Percentiles rank a stretch among this genome's conserved stretches.
phyloP scores from a whole-genome alignment of 306 rosid genomes.

The Elaeagnus macrophylla region DNA sequence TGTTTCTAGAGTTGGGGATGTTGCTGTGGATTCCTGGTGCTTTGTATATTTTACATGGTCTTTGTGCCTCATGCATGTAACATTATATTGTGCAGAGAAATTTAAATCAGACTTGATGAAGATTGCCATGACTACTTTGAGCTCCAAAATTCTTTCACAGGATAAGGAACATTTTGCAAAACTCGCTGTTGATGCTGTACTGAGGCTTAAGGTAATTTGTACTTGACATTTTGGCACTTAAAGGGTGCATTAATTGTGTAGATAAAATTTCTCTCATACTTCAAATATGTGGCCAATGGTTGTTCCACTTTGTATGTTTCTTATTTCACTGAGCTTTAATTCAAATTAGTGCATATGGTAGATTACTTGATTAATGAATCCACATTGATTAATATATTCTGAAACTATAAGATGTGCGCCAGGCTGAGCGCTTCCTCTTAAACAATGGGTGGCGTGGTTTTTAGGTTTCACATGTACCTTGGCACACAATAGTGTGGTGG shows the following conservation, averaged over 20 bases:
- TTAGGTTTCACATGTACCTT: background rate
- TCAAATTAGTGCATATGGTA: too few species aligned
- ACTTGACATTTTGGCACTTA: background rate
- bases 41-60: background rate
- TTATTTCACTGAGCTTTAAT: too few species aligned
- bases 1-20: too few species aligned
- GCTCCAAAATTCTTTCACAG: slow-evolving; percentile 95
- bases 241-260: too few species aligned
- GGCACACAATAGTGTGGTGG: too few species aligned
- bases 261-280: too few species aligned
- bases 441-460: slow-evolving; percentile 30
- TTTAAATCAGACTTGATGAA: slow-evolving; percentile 88
- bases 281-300: too few species aligned
- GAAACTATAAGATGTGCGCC: background rate
- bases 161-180: slow-evolving; percentile 91
- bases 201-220: slow-evolving; percentile 73
- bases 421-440: slow-evolving; percentile 27
- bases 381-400: too few species aligned
- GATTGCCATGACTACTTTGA: slow-evolving; percentile 94
- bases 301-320: too few species aligned
- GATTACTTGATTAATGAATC: too few species aligned
- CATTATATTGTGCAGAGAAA: slow-evolving; percentile 43
- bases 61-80: slow-evolving; percentile 1
- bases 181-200: slow-evolving; percentile 91
- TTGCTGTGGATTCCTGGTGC: too few species aligned